phyloP scores from a whole-genome alignment of 768 basidiomycete species.

The Phylloporus sp. region DNA sequence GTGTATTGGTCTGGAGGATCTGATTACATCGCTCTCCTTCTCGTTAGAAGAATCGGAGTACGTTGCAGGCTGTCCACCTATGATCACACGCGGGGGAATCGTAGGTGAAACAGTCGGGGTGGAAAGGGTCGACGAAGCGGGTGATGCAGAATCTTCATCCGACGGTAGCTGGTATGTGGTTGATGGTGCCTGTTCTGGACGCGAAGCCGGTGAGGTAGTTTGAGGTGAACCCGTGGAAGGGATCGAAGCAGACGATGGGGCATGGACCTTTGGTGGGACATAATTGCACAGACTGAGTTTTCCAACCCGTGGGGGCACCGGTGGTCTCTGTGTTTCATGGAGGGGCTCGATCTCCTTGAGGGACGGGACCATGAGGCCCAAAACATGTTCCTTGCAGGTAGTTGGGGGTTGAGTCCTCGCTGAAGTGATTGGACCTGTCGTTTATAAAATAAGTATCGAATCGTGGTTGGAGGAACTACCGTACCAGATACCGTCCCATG shows the following conservation, averaged over 20 bases:
- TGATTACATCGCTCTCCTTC: background rate
- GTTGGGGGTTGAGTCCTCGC: background rate
- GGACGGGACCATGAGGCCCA: constrained; percentile 4
- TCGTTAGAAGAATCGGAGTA: background rate
- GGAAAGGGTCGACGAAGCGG: constrained; percentile 27
- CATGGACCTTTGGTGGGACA: constrained; percentile 23
- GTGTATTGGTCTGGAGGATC: background rate
- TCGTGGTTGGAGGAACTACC: background rate
- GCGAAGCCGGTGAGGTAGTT: background rate
- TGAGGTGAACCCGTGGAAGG: background rate
- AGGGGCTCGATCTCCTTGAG: background rate
- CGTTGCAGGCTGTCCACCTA: constrained; percentile 26
- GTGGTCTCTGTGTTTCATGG: background rate
- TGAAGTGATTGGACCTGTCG: constrained; percentile 7
- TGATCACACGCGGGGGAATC: constrained; percentile 20
- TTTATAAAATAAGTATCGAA: constrained; percentile 1
- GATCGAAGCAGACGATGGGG: background rate
- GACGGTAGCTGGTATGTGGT: background rate
- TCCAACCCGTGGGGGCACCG: constrained; percentile 9
- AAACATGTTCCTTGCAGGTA: constrained; percentile 12
- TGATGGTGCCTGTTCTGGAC: background rate
- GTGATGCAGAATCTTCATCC: constrained; percentile 20
- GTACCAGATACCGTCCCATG: constrained; percentile 23
- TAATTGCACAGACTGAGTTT: constrained; percentile 33
- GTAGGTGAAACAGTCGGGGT: constrained; percentile 23